Evolutionary conservation across 345 rosid species (phyloP).

Genomic region (Populus simonii): DNA sequence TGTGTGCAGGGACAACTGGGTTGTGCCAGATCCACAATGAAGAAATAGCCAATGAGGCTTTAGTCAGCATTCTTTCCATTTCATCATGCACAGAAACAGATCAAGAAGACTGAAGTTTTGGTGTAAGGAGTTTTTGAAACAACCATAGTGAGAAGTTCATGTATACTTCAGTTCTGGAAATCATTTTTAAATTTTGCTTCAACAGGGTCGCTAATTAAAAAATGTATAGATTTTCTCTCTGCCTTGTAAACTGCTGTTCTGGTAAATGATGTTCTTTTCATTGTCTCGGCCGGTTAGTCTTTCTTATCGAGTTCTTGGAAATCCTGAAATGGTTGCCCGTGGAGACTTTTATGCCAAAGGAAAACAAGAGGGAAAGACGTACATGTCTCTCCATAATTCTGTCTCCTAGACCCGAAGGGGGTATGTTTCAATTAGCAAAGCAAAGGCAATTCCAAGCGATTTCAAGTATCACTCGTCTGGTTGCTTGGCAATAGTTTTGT

Average conservation of each 20-base stretch:
- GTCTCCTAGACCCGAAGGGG: not conserved
- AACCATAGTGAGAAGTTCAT: constrained; percentile 20
- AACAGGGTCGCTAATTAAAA: not conserved
- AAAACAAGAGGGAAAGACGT: not conserved
- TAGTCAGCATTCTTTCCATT: constrained; percentile 42
- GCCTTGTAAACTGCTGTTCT: not conserved
- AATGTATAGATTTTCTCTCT: not conserved
- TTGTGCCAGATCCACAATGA: constrained; percentile 19
- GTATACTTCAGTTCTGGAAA: not conserved
- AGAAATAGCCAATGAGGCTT: constrained; percentile 53
- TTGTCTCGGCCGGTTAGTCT: not conserved
- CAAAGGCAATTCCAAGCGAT: not conserved
- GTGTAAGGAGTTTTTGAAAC: constrained; percentile 23
- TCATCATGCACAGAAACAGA: constrained; percentile 3
- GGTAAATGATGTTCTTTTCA: not conserved
- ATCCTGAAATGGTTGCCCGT: not conserved
- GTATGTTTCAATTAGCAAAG: not conserved
- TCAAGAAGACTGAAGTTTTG: constrained; percentile 15
- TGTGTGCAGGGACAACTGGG: constrained; percentile 6
- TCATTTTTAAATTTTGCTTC: not conserved
- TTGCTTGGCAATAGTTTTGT: not conserved
- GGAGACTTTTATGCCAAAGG: not conserved
- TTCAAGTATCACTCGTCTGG: not conserved
- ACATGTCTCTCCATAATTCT: not conserved
- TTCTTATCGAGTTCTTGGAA: not conserved